phyloP scores from a whole-genome alignment of 2,329 filamentous ascomycete species.

The Xylaria sp. region DNA sequence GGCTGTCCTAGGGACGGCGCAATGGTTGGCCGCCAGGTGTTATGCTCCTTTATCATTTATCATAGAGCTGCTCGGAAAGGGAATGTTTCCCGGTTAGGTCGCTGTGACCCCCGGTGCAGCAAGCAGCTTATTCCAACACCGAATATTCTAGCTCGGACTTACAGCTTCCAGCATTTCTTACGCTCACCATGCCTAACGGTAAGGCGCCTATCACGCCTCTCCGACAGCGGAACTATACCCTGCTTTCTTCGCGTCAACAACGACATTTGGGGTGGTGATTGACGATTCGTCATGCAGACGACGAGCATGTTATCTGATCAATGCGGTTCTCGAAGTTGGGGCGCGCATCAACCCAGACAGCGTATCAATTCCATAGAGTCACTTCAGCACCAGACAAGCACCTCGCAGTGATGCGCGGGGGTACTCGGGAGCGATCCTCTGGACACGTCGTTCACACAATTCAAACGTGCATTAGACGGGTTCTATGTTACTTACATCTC shows the following conservation, averaged over 20 bases:
- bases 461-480: slow-evolving; percentile 16
- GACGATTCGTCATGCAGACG: background rate
- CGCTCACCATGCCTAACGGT: slow-evolving; percentile 23
- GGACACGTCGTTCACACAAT: slow-evolving; percentile 18
- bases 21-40: slow-evolving; percentile 35
- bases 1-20: slow-evolving; percentile 21
- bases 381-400: background rate
- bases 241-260: background rate
- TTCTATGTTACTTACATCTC: slow-evolving; percentile 14
- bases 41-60: slow-evolving; percentile 21
- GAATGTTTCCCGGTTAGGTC: slow-evolving; percentile 35
- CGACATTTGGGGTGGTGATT: background rate
- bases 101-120: slow-evolving; percentile 31
- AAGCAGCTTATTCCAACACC: slow-evolving; percentile 1
- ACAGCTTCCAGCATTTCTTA: slow-evolving; percentile 5
- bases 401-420: background rate
- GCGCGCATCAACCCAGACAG: background rate
- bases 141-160: slow-evolving; percentile 9
- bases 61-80: slow-evolving; percentile 25
- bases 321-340: background rate
- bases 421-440: background rate
- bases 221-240: slow-evolving; percentile 19
- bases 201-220: slow-evolving; percentile 17
- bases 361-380: background rate
- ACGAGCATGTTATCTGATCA: background rate